Evolutionary conservation across 2,329 filamentous ascomycete species (phyloP), one percentile per base, ranked within the genome.

Genomic region (Scopulariopsis brevicaulis): DNA sequence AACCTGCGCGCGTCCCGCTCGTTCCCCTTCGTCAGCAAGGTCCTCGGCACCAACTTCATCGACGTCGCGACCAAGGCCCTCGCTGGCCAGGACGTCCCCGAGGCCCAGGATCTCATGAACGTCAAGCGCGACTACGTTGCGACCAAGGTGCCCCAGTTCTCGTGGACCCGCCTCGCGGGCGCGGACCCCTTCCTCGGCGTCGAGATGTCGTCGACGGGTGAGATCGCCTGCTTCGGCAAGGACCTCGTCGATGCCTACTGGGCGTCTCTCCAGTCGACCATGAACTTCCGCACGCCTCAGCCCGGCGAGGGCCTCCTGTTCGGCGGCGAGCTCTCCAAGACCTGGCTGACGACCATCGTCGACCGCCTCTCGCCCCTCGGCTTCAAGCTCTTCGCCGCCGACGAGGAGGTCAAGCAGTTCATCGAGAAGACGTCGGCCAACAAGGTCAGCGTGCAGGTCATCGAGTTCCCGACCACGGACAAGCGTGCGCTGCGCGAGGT

Each of bases 191-290:
- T 96, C 84, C 83, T 99, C 61, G 94, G 94, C 60, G 94, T 99
- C 59, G 94, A 99, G 76, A 99, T 99, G 94, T 80, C 90, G 52
- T 91, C 86, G 63, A 99, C 94, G 20, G 94, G 94, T 73, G 94
- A 99, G 76, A 96, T 99, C 81, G 94, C 94, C 64, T 97, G 94
- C 78, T 99, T 99, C 75, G 94, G 94, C 63, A 96, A 94, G 77
- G 81, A 96, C 68, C 83, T 99, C 12, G 81, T 97, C 55, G 94
- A 99, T 72, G 94, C 94, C 57, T 99, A 99, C 83, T 99, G 94
- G 94, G 81, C 92, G 28, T 95, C 92, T 20, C 79, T 96, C 61
- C 94, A 99, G 76, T 94, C 90, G 22, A 93, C 90, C 66, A 99
- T 97, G 93, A 99, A 97, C 84, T 63, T 63, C 89, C 90, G 92